Evolutionary conservation across 2,329 filamentous ascomycete genomes (phyloP).

Genomic region (Cadophora gregata): DNA sequence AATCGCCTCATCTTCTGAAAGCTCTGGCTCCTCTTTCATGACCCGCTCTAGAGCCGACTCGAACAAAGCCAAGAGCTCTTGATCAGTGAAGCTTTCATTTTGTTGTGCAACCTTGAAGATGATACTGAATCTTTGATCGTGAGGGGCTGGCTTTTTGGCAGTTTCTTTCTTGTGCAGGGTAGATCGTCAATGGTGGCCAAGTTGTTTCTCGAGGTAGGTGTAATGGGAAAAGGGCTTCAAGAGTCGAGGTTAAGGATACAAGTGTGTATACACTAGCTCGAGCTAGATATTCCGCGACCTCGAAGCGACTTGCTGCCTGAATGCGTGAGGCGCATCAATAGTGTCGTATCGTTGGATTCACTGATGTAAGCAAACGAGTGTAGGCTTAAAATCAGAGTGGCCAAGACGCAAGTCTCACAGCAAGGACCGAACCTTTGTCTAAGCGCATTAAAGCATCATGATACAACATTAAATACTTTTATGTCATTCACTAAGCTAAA

Average conservation of each 20-base stretch:
- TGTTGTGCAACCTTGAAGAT: not conserved
- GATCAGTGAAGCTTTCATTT: not conserved
- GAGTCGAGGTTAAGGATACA: not conserved
- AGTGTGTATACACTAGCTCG: not conserved
- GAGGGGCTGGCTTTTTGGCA: not conserved
- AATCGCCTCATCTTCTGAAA: not conserved
- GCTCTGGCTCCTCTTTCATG: not conserved
- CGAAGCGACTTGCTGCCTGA: not conserved
- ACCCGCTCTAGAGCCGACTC: not conserved
- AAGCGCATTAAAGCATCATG: too few species aligned
- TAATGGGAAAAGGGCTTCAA: not conserved
- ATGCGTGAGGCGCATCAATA: not conserved
- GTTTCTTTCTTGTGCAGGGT: not conserved
- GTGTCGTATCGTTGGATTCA: not conserved
- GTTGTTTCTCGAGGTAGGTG: not conserved
- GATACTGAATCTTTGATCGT: constrained; percentile 3
- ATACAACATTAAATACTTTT: too few species aligned
- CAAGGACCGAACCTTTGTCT: not conserved
- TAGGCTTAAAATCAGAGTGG: not conserved
- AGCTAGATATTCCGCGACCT: not conserved
- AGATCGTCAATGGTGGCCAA: not conserved
- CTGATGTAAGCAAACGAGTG: constrained; percentile 4
- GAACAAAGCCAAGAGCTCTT: not conserved
- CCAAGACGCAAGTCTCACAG: not conserved
- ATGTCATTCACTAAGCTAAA: too few species aligned